These are phyloP conservation scores for Wickerhamomyces chaumierensis DNA, from an alignment of 805 yeast genomes.

Conservation along the genomic window DNA sequence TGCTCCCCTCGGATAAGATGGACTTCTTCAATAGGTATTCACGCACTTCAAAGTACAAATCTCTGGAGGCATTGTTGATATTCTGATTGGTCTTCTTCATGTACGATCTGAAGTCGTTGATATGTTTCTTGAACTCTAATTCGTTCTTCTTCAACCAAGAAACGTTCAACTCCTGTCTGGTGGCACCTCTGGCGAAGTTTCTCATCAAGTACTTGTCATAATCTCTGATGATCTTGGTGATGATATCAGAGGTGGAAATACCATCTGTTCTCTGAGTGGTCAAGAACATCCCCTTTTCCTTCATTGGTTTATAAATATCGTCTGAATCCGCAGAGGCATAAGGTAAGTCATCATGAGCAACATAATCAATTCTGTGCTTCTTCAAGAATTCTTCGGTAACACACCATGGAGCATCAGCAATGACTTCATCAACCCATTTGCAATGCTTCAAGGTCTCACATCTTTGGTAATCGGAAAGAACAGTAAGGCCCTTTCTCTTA, in stretches of 20 bases:
- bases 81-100: slow-evolving; percentile 67
- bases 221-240: slow-evolving; percentile 88
- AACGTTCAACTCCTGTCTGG: slow-evolving; percentile 90
- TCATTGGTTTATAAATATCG: slow-evolving; percentile 89
- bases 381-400: slow-evolving; percentile 73
- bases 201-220: slow-evolving; percentile 95
- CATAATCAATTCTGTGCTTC: slow-evolving; percentile 81
- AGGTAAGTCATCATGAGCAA: slow-evolving; percentile 96
- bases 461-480: slow-evolving; percentile 76
- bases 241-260: slow-evolving; percentile 88
- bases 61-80: slow-evolving; percentile 64
- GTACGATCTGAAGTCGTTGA: slow-evolving; percentile 75
- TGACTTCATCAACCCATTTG: slow-evolving; percentile 95
- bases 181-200: slow-evolving; percentile 95
- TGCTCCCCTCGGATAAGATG: slow-evolving; percentile 12
- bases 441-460: slow-evolving; percentile 89
- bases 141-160: slow-evolving; percentile 97
- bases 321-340: slow-evolving; percentile 83
- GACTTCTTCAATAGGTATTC: slow-evolving; percentile 50
- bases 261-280: slow-evolving; percentile 97
- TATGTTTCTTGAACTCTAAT: slow-evolving; percentile 84
- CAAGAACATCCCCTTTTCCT: slow-evolving; percentile 80
- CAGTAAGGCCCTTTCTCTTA: slow-evolving; percentile 87
- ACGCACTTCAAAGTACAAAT: slow-evolving; percentile 74
- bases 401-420: slow-evolving; percentile 93